Evolutionary conservation across 1,284 basidiomycete genomes (phyloP).

Genomic region (Coniferiporia weirii): DNA sequence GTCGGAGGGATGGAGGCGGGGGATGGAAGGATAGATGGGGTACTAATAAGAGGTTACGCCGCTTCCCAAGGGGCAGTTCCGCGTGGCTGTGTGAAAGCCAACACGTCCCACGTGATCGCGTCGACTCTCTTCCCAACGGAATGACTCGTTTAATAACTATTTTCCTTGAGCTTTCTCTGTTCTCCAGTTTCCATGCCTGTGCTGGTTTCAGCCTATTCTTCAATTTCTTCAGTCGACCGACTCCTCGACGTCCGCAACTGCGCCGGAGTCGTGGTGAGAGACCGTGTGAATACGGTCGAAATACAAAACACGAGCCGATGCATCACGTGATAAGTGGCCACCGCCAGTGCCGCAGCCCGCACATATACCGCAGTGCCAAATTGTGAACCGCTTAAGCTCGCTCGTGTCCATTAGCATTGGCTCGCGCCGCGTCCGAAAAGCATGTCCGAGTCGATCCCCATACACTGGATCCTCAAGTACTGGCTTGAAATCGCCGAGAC

Average conservation of each 20-base stretch:
- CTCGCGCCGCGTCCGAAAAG: neutral
- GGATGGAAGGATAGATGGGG: neutral
- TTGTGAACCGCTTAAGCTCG: neutral
- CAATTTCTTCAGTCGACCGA: too few species aligned
- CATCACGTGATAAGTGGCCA: too few species aligned
- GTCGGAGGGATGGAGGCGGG: neutral
- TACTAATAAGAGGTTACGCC: neutral
- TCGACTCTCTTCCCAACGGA: neutral
- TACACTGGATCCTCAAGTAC: conserved; percentile 15
- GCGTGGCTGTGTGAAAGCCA: conserved; percentile 3
- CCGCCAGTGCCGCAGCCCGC: too few species aligned
- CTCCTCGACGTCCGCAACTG: too few species aligned
- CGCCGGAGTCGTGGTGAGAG: too few species aligned
- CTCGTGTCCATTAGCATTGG: neutral
- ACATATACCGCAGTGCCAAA: neutral
- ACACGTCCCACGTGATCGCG: conserved; percentile 7
- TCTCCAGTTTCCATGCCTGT: too few species aligned
- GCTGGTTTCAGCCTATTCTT: too few species aligned
- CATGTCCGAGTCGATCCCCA: conserved; percentile 15
- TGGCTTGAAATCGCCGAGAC: conserved; percentile 13
- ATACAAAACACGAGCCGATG: too few species aligned
- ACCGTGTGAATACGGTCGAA: too few species aligned
- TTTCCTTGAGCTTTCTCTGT: too few species aligned
- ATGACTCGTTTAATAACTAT: too few species aligned
- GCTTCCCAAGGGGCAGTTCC: neutral